Base-by-base conservation (phyloP, 495 filamentous ascomycete species). In the Haplographium delicatum region DNA sequence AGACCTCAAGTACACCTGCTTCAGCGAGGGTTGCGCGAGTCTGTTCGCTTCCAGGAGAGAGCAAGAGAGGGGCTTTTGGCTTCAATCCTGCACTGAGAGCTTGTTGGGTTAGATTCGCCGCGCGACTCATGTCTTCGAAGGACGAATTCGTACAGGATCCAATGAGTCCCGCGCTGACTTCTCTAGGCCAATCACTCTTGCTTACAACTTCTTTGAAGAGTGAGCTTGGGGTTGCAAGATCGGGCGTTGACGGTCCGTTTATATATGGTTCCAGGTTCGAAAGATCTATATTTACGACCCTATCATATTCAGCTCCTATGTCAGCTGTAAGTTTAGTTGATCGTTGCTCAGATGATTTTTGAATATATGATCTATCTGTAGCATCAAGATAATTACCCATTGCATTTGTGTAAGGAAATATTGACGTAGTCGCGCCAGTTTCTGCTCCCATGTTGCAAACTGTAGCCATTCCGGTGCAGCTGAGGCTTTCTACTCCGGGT, bases 111-210 rank as follows among this genome's bases (percentile, higher is more conserved):
- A 97, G 95, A 34, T 88, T 86, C 42, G 91, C 89, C 60, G 81
- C 86, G 56, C 90, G 86, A 59, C 82, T 86, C 91, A 97, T 95
- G 62, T 97, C 91, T 75, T 97, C 91, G 68, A 96, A 97, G 25
- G 89, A 95, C 39, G 88, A 94, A 80, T 97, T 97, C 58, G 91
- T 97, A 85, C 91, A 97, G 64, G 89, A 95, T 47, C 91, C 91
- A 62, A 97, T 89, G 47, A 90, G 69, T 62, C 90, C 89, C 57
- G 93, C 91, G 79, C 94, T 95, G 60, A 97, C 74, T 67, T 95
- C 89, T 68, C 91, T 82, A 30, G 91, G 91, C 91, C 91, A 97
- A 67, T 83, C 82, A 71, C 96, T 95, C 58, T 76, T 72, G 77
- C 90, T 84, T 55, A 90, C 91, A 57, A 91, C 86, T 65, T 89